Evolutionary conservation across 1,139 yeast species (phyloP), one percentile per base, ranked within the genome.

Genomic region (Diutina rugosa): DNA sequence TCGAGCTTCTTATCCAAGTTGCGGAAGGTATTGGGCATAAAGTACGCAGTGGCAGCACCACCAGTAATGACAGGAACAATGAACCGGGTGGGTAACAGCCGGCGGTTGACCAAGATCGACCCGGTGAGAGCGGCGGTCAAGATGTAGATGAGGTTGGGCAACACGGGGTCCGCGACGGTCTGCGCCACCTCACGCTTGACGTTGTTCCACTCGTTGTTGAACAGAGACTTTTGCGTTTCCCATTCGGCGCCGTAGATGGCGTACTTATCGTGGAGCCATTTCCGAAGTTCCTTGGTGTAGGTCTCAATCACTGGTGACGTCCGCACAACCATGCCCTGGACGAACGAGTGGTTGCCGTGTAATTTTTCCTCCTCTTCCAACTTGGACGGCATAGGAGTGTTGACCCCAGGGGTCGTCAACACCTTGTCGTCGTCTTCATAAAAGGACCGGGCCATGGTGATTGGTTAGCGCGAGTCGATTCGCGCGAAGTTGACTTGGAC

Each of bases 241-340:
- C 72, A 61, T 62, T 79, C 84, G 38, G 82, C 80, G 26, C 65
- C 70, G 26, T 65, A 59, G 1, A 73, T 58, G 1, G 73, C 66
- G 32, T 72, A 63, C 57, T 77, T 73, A n/a, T 73, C 71, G 54
- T 73, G 70, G 6, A 74, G 58, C 56, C 61, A 71, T 49, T 69
- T 62, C 61, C 85, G 71, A 26, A 72, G 63, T 47, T 67, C 59
- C 59, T 74, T 73, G 58, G 76, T 62, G 59, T 72, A 73, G 26
- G 67, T 62, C 61, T 80, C 82, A 58, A 80, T 69, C 56, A 66
- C 66, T 41, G 82, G 80, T 4, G 79, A 68, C 7, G 81, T 67
- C 59, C 82, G 69, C 55, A 81, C 72, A 6, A 74, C 74, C 79
- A 80, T 80, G n/a, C 85, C 85, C 30, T 79, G 69, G 55, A 80